Conservation (phyloP, 192 early-diverging fungal species). For the Cladochytrium replicatum region DNA sequence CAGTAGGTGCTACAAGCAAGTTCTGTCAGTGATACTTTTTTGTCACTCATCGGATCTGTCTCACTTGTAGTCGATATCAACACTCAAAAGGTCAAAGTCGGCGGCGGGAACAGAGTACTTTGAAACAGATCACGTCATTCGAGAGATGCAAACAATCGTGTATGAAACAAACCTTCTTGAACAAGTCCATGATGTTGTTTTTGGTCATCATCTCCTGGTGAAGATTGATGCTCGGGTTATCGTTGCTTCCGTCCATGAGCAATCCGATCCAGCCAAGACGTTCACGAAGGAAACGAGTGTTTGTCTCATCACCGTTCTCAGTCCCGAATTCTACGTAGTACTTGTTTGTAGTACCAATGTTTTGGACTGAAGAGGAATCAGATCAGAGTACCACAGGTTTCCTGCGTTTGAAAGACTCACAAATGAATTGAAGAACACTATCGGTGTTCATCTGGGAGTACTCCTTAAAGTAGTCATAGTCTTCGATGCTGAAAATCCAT, state of each 20-base stretch:
- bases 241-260: neutral
- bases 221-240: neutral
- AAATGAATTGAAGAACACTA: neutral
- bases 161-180: neutral
- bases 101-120: neutral
- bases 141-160: too few relatives aligned
- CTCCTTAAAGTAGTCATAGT: neutral
- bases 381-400: too few relatives aligned
- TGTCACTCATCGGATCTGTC: too few relatives aligned
- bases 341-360: neutral
- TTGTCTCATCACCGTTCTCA: neutral
- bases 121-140: neutral
- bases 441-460: neutral
- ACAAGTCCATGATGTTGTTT: neutral
- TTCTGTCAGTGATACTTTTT: too few relatives aligned
- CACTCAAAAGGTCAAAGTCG: neutral
- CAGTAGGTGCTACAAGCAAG: too few relatives aligned
- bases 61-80: constrained; percentile 1
- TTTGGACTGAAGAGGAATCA: neutral
- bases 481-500: neutral
- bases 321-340: neutral
- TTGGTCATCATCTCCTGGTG: neutral
- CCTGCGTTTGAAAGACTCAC: neutral
- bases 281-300: neutral
- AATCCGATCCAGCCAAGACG: neutral